Evolutionary conservation across 176 grass and related monocot species (phyloP).

Genomic region (Alloteropsis semialata): DNA sequence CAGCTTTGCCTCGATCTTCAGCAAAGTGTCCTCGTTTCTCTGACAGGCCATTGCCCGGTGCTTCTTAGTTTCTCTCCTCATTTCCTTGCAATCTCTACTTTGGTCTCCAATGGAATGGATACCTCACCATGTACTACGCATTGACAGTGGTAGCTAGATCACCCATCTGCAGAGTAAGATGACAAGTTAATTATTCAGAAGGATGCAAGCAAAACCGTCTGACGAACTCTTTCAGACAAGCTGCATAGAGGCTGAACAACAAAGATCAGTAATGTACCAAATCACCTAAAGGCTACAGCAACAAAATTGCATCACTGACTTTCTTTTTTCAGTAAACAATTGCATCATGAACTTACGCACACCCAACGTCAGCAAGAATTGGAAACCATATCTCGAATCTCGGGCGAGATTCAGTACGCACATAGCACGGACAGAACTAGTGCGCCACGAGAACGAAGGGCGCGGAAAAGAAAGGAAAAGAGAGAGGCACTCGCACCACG

Average conservation of each 20-base stretch:
- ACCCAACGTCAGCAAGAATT: background rate
- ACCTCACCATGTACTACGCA: background rate
- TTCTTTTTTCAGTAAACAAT: background rate
- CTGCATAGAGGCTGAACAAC: background rate
- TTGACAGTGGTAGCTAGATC: background rate
- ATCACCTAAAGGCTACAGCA: background rate
- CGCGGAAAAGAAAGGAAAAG: background rate
- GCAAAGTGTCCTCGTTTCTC: background rate
- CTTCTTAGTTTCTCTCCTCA: background rate
- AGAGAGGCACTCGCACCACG: conserved; percentile 10
- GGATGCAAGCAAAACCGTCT: background rate
- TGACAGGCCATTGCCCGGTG: background rate
- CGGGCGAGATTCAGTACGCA: conserved; percentile 22
- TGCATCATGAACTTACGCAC: background rate
- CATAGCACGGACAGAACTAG: background rate
- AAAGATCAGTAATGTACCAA: background rate
- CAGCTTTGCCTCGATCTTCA: background rate
- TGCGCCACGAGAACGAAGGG: conserved; percentile 11
- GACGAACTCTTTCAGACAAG: background rate
- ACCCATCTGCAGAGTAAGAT: conserved; percentile 15
- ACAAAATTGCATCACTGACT: background rate
- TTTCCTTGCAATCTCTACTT: background rate
- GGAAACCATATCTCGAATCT: conserved; percentile 21
- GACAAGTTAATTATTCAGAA: background rate
- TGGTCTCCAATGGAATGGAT: background rate